Conservation (phyloP, 345 rosid species). For the Brassica nigra region DNA sequence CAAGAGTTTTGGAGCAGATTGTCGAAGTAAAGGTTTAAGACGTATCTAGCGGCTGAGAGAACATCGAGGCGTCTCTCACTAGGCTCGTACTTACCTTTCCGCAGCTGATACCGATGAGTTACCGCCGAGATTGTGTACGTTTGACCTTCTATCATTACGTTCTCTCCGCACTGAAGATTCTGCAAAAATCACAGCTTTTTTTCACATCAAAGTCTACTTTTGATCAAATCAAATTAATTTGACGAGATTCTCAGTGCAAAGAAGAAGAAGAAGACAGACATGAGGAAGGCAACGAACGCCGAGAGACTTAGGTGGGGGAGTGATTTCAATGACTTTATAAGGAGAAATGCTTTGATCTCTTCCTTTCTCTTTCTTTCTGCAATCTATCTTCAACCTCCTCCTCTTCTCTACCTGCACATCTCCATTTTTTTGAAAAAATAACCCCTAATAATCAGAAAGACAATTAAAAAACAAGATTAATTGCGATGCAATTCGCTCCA, state of each 20-base stretch:
- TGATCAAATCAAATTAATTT: not conserved
- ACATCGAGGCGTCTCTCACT: slow-evolving; percentile 92
- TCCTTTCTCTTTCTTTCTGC: slow-evolving; percentile 76
- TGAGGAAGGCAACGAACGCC: slow-evolving; percentile 86
- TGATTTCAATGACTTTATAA: slow-evolving; percentile 85
- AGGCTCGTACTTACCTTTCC: slow-evolving; percentile 87
- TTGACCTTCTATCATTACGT: slow-evolving; percentile 86
- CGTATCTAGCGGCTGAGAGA: slow-evolving; percentile 75
- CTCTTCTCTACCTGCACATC: slow-evolving; percentile 41
- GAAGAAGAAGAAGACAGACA: slow-evolving; percentile 45
- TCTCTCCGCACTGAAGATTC: slow-evolving; percentile 90
- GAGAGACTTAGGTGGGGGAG: slow-evolving; percentile 92
- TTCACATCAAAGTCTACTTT: not conserved
- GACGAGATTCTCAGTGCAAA: not conserved
- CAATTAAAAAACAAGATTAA: not conserved
- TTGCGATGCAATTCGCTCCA: not conserved
- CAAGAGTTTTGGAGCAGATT: slow-evolving; percentile 72
- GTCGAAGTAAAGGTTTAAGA: slow-evolving; percentile 73
- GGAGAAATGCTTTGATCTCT: slow-evolving; percentile 56
- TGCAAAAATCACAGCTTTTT: slow-evolving; percentile 35
- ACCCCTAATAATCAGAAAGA: not conserved
- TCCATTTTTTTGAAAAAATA: not conserved
- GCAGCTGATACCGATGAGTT: slow-evolving; percentile 85
- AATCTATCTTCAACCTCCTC: slow-evolving; percentile 42
- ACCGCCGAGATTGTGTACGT: slow-evolving; percentile 77